Evolutionary conservation across 495 filamentous ascomycete species (phyloP).

Genomic region (Penicillium parvum): DNA sequence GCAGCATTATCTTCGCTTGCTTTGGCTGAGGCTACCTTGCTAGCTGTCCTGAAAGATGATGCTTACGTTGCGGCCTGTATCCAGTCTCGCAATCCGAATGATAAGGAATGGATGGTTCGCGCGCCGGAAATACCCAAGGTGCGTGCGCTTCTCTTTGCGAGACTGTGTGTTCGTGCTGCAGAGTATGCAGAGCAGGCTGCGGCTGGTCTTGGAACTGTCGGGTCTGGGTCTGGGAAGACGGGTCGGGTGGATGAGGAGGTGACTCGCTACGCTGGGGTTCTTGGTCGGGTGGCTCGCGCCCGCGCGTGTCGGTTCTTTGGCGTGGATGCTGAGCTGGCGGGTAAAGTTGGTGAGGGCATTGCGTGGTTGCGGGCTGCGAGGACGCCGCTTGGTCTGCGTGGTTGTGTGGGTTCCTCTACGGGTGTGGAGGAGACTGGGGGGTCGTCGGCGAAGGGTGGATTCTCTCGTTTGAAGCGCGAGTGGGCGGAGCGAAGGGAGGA

Average conservation of each 20-base stretch:
- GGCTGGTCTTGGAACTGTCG: conserved; percentile 41
- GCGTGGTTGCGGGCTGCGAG: conserved; percentile 75
- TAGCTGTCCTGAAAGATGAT: conserved; percentile 89
- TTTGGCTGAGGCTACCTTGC: conserved; percentile 80
- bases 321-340: conserved; percentile 79
- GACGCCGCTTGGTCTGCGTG: conserved; percentile 59
- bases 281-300: conserved; percentile 67
- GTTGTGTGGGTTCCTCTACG: conserved; percentile 7
- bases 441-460: conserved; percentile 39
- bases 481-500: conserved; percentile 48
- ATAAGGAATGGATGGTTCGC: conserved; percentile 90
- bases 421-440: conserved; percentile 15
- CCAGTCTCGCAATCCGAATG: conserved; percentile 69
- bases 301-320: conserved; percentile 87
- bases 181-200: conserved; percentile 51
- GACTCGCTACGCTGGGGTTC: conserved; percentile 64
- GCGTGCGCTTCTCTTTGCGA: conserved; percentile 77
- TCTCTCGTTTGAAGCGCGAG: conserved; percentile 42
- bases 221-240: conserved; percentile 21
- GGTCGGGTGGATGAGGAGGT: conserved; percentile 53
- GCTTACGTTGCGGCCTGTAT: conserved; percentile 78
- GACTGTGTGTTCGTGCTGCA: conserved; percentile 71
- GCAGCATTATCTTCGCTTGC: conserved; percentile 68
- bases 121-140: conserved; percentile 83
- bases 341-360: conserved; percentile 74